Evolutionary conservation across 1,139 yeast species (phyloP).

Genomic region (Diutina ranongensis): DNA sequence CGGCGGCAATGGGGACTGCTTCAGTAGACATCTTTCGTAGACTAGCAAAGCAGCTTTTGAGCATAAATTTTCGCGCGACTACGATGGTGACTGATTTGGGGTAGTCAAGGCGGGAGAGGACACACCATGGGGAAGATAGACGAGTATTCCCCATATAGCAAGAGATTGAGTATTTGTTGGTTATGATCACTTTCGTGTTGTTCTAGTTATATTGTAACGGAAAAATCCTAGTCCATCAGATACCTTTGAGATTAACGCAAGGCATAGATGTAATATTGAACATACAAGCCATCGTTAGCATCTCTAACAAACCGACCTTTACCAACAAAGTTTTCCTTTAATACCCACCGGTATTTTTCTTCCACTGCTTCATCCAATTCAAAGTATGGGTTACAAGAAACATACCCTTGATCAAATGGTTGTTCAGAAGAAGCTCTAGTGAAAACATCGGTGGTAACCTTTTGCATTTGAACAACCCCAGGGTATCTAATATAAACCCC

Average conservation of each 20-base stretch:
- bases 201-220: too few species aligned
- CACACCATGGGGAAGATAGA: too few species aligned
- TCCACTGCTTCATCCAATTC: constrained; percentile 26
- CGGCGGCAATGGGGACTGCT: constrained; percentile 9
- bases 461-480: constrained; percentile 32
- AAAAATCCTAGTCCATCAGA: too few species aligned
- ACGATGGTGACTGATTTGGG: background rate
- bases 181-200: too few species aligned
- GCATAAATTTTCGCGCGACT: constrained; percentile 8
- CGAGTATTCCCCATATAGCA: too few species aligned
- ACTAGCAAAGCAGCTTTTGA: constrained; percentile 7
- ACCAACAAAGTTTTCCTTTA: constrained; percentile 33
- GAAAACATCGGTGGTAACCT: constrained; percentile 23
- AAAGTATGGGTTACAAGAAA: constrained; percentile 35
- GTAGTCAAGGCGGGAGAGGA: too few species aligned
- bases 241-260: too few species aligned
- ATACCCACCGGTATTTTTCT: constrained; percentile 36
- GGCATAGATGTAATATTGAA: constrained; percentile 39
- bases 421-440: constrained; percentile 16
- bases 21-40: constrained; percentile 19
- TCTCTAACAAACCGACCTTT: constrained; percentile 44
- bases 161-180: too few species aligned
- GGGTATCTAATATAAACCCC: constrained; percentile 31
- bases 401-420: constrained; percentile 34
- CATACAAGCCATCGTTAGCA: constrained; percentile 26